Evolutionary conservation across 78 protist species (phyloP), one percentile per base, ranked within the genome.

Genomic region (Fonticula alba): DNA sequence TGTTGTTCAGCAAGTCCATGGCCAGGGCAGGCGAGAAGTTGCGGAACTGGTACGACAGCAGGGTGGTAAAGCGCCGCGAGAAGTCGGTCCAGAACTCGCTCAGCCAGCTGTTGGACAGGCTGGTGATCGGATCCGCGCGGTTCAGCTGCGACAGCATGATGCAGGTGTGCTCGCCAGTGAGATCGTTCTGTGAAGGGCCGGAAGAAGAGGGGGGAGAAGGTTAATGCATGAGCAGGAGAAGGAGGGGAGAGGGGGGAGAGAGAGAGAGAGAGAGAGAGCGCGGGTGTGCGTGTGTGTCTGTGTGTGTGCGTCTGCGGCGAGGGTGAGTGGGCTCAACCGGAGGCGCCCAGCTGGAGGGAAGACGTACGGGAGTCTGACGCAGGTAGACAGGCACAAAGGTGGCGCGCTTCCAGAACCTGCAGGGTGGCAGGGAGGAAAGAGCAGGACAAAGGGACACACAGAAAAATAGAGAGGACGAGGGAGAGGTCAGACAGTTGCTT

Each of bases 111-210:
- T 41, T 0, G 35, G 35, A 15, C 41, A 68, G 50, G 69, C 69
- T 0, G 32, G 29, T 15, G 32, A 29, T 29, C 26, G 31, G 26
- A 7, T 14, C 55, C 5, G 33, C 63, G 17, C 22, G 20, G 31
- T 31, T 62, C 49, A 82, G 75, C 41, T 50, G 49, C 1, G 20
- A 3, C 27, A 95, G 59, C 91, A 93, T 85, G 61, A 95, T 82
- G 58, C 91, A 81, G 19, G 93, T 73, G 76, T 88, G 85, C 79
- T 95, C 99, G 32, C 98, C 98, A 0, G 98, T 95, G 52, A 87
- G 41, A 35, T 92, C 98, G 74, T 91, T 90, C 52, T 3, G 26
- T 37, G 41, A 35, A 7, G 43, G 32, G 4, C 9, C 43, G 24
- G 27, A 19, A 4, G 24, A 58, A 51, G 20, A 2, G 17, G 62